These are phyloP conservation scores for Echium plantagineum DNA, from an alignment of 257 asterid genomes.

Conservation along the genomic window DNA sequence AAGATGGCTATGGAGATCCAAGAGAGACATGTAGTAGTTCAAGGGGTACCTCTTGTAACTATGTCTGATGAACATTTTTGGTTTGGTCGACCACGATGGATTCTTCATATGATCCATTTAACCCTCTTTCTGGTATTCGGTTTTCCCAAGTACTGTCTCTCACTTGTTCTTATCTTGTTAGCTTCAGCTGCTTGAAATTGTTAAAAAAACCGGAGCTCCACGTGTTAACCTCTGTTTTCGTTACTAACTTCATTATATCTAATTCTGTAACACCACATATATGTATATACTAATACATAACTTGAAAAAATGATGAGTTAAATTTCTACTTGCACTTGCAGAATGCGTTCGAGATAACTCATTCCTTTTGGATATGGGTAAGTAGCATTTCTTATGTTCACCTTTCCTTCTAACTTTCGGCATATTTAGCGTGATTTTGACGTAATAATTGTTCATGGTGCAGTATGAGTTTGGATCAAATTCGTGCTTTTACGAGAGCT, in stretches of 20 bases:
- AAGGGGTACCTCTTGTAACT: conserved; percentile 93
- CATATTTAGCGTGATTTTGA: not conserved
- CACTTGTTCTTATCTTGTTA: not conserved
- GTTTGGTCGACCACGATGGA: conserved; percentile 57
- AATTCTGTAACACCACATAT: too few relatives aligned
- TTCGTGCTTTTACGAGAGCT: conserved; percentile 71
- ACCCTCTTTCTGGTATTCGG: conserved; percentile 71
- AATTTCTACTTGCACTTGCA: conserved; percentile 19
- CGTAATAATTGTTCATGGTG: conserved; percentile 1
- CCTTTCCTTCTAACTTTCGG: not conserved
- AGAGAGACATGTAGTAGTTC: conserved; percentile 88
- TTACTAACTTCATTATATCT: too few relatives aligned
- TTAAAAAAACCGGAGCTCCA: too few relatives aligned
- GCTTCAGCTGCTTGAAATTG: too few relatives aligned
- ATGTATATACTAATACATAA: not conserved
- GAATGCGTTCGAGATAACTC: conserved; percentile 94
- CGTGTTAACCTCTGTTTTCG: too few relatives aligned
- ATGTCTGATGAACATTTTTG: conserved; percentile 86
- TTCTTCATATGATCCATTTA: conserved; percentile 69
- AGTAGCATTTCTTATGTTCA: not conserved
- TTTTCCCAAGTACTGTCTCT: not conserved
- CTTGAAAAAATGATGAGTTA: not conserved
- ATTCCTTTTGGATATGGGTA: conserved; percentile 88
- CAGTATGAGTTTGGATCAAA: conserved; percentile 87
- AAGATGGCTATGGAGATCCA: conserved; percentile 90